Conservation (phyloP, 768 basidiomycete species). For the Jaapia argillacea region DNA sequence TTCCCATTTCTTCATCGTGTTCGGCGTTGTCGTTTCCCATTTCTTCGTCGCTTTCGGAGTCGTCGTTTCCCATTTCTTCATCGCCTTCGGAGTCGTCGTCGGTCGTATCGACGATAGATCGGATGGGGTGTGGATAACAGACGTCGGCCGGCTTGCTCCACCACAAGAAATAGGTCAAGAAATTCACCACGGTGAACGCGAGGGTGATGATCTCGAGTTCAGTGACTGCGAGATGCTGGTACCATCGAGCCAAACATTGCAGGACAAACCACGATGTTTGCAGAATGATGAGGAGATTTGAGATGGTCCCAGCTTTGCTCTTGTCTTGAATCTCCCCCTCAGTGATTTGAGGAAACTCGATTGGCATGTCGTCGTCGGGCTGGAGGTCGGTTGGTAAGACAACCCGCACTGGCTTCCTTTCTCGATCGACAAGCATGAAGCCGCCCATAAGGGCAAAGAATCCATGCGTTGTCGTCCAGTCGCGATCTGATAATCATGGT, state of each 20-base stretch:
- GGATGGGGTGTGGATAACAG: too few relatives aligned
- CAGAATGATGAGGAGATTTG: constrained; percentile 6
- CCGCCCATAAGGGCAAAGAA: constrained; percentile 4
- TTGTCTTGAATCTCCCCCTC: constrained; percentile 4
- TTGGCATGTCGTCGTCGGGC: not conserved
- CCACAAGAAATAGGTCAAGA: constrained; percentile 4
- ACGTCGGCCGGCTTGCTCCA: constrained; percentile 5
- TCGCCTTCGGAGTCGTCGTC: too few relatives aligned
- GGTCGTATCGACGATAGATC: too few relatives aligned
- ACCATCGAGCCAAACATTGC: constrained; percentile 16
- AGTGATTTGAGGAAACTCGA: not conserved
- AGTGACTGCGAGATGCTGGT: constrained; percentile 14
- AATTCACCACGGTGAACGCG: constrained; percentile 9
- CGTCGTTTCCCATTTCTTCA: too few relatives aligned
- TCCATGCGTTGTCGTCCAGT: constrained; percentile 4
- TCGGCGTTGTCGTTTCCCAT: too few relatives aligned
- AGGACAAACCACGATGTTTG: constrained; percentile 23
- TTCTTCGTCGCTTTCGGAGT: too few relatives aligned
- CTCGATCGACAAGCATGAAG: not conserved
- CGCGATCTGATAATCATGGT: not conserved
- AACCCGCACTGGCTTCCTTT: too few relatives aligned
- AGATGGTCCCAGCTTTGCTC: not conserved
- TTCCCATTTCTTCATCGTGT: too few relatives aligned
- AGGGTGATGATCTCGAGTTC: constrained; percentile 23
- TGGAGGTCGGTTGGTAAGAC: too few relatives aligned